Conservation (phyloP, 306 rosid genomes). For the Begonia fuchsioides region DNA sequence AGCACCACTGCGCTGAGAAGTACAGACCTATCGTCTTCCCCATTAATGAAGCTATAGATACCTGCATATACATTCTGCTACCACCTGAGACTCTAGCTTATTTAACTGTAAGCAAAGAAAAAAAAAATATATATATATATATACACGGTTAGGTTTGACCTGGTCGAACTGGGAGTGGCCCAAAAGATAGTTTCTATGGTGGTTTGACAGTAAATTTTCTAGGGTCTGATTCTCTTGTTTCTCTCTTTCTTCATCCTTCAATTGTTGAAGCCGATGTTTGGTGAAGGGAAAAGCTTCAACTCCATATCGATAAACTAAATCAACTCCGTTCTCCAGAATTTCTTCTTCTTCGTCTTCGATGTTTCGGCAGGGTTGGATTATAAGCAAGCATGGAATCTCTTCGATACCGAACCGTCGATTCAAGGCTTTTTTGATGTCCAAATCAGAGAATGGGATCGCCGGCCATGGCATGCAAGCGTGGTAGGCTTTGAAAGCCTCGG, state of each 20-base stretch:
- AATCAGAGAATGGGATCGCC: constrained; percentile 75
- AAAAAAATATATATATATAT: not conserved
- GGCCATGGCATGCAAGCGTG: constrained; percentile 79
- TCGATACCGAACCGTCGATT: constrained; percentile 58
- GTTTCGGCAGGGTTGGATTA: constrained; percentile 48
- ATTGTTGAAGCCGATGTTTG: constrained; percentile 33
- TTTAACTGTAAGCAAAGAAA: too few species aligned
- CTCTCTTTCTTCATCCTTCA: constrained; percentile 42
- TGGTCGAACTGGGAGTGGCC: constrained; percentile 27
- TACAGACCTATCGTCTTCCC: constrained; percentile 82
- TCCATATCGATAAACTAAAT: constrained; percentile 58
- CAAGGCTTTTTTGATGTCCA: constrained; percentile 65
- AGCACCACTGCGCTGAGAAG: constrained; percentile 89
- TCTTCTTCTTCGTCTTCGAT: constrained; percentile 35
- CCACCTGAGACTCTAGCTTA: too few species aligned
- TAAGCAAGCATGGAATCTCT: constrained; percentile 70
- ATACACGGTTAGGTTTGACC: constrained; percentile 39
- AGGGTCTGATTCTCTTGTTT: constrained; percentile 72
- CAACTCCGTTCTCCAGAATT: constrained; percentile 56
- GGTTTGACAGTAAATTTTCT: constrained; percentile 30
- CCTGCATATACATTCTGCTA: constrained; percentile 19
- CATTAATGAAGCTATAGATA: constrained; percentile 42
- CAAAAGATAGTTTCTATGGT: constrained; percentile 40
- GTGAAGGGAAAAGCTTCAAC: constrained; percentile 72
- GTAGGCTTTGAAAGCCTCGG: constrained; percentile 40